These are phyloP conservation scores for Oryza meridionalis DNA, from an alignment of 176 grass and related monocot species.

Conservation along the genomic window DNA sequence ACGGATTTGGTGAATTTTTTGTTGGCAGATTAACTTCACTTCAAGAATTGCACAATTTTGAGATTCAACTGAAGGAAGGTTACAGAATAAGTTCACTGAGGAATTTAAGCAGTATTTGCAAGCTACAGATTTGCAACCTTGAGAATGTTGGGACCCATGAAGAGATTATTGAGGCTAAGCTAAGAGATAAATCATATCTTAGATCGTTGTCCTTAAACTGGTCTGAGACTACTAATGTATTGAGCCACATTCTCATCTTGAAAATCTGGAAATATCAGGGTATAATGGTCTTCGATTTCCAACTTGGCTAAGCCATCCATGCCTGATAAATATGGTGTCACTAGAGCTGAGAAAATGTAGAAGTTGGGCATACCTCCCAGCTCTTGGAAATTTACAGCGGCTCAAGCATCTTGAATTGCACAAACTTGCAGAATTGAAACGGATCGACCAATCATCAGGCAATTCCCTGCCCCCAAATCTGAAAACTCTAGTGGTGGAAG, in stretches of 20 bases:
- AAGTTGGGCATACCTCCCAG: slow-evolving; percentile 21
- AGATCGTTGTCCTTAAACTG: slow-evolving; percentile 28
- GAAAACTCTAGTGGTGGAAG: slow-evolving; percentile 28
- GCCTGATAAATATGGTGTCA: slow-evolving; percentile 12
- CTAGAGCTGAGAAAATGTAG: slow-evolving; percentile 24
- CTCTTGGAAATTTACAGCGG: slow-evolving; percentile 20
- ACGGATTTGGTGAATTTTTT: background rate
- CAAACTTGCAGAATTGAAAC: background rate
- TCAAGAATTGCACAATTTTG: slow-evolving; percentile 34
- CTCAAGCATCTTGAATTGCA: slow-evolving; percentile 30
- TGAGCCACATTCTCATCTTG: slow-evolving; percentile 3
- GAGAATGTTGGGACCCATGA: slow-evolving; percentile 13
- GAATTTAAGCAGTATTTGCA: slow-evolving; percentile 24
- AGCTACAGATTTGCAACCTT: slow-evolving; percentile 18
- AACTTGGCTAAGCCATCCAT: background rate
- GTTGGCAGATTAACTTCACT: slow-evolving; percentile 29
- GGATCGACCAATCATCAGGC: slow-evolving; percentile 21
- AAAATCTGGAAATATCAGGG: slow-evolving; percentile 27
- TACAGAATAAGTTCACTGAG: slow-evolving; percentile 31
- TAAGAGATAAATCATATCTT: slow-evolving; percentile 32
- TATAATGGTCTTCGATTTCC: slow-evolving; percentile 13
- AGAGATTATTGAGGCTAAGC: slow-evolving; percentile 15
- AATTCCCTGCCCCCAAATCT: slow-evolving; percentile 3
- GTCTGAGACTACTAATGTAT: background rate
- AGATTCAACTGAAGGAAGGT: background rate